These are phyloP conservation scores for Eimeria maxima DNA, from an alignment of 169 alveolate species.

Conservation along the genomic window DNA sequence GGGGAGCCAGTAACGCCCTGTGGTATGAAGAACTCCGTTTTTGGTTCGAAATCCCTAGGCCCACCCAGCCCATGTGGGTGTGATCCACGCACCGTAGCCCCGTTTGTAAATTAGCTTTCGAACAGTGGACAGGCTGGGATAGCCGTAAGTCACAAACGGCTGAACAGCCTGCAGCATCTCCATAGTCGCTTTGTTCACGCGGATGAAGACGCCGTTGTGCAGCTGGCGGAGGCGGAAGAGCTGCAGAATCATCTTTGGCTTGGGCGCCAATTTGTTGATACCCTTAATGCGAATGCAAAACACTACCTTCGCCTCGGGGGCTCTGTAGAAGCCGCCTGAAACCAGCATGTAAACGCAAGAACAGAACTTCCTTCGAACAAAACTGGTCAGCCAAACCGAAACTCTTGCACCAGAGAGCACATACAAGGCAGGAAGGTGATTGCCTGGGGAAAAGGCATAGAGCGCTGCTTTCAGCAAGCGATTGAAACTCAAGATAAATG, in stretches of 20 bases:
- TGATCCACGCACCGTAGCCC: conserved; percentile 95
- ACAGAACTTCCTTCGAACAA: neutral
- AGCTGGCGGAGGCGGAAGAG: conserved; percentile 98
- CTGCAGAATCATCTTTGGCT: conserved; percentile 96
- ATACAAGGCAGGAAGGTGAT: neutral
- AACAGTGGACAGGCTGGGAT: conserved; percentile 97
- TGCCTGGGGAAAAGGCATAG: neutral
- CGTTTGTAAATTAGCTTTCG: conserved; percentile 98
- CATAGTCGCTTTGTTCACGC: conserved; percentile 98
- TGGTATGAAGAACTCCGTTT: no score
- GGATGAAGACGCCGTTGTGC: conserved; percentile 98
- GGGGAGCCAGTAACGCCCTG: neutral
- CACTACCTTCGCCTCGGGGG: conserved; percentile 87
- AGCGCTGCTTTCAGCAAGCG: conserved; percentile 56
- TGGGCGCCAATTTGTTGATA: conserved; percentile 98
- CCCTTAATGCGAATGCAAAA: conserved; percentile 90
- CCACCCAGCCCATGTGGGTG: neutral
- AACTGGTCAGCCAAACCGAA: neutral
- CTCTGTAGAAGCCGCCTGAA: conserved; percentile 87
- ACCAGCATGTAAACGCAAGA: neutral
- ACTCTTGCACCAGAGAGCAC: neutral
- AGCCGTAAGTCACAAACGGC: conserved; percentile 99
- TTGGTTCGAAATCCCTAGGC: neutral
- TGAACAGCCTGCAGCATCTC: conserved; percentile 98
- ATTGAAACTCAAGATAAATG: conserved; percentile 5